Evolutionary conservation across 768 basidiomycete genomes (phyloP).

Genomic region (Suillus tomentosus): DNA sequence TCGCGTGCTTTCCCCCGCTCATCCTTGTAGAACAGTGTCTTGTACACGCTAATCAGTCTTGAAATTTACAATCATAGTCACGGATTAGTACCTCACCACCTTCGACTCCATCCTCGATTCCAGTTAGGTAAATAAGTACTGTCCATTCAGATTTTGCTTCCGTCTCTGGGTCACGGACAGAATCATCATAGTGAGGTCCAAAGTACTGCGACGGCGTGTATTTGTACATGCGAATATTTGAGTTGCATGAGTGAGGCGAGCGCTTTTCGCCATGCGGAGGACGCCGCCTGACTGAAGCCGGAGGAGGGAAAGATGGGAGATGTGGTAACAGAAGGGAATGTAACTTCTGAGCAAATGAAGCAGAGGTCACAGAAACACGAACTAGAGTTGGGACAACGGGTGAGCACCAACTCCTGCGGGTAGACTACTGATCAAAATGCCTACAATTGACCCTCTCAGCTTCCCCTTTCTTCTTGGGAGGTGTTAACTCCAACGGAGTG

Average conservation of each 20-base stretch:
- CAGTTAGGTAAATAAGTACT: constrained; percentile 70
- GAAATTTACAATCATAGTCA: background rate
- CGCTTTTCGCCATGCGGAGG: constrained; percentile 27
- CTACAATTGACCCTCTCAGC: constrained; percentile 70
- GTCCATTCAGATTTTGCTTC: constrained; percentile 79
- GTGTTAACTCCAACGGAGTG: constrained; percentile 64
- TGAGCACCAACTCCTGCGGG: constrained; percentile 2
- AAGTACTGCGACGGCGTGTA: constrained; percentile 67
- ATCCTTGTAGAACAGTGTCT: constrained; percentile 74
- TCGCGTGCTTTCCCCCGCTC: constrained; percentile 50
- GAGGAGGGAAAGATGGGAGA: constrained; percentile 55
- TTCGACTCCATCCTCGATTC: constrained; percentile 69
- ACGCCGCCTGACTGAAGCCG: constrained; percentile 32
- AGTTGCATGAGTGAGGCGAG: constrained; percentile 61
- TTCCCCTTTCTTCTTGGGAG: constrained; percentile 72
- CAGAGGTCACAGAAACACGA: constrained; percentile 60
- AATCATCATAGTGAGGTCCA: constrained; percentile 77
- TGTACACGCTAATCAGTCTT: constrained; percentile 10
- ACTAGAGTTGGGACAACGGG: constrained; percentile 39
- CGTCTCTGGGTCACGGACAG: constrained; percentile 57
- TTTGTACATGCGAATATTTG: constrained; percentile 75
- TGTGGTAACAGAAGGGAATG: constrained; percentile 54
- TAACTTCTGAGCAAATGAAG: constrained; percentile 57
- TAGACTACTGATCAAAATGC: constrained; percentile 20
- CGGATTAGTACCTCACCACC: constrained; percentile 57